Percentiles rank a stretch among this genome's conserved stretches.
phyloP scores from a whole-genome alignment of 148 eudicot genomes.

The Camellia sinensis region DNA sequence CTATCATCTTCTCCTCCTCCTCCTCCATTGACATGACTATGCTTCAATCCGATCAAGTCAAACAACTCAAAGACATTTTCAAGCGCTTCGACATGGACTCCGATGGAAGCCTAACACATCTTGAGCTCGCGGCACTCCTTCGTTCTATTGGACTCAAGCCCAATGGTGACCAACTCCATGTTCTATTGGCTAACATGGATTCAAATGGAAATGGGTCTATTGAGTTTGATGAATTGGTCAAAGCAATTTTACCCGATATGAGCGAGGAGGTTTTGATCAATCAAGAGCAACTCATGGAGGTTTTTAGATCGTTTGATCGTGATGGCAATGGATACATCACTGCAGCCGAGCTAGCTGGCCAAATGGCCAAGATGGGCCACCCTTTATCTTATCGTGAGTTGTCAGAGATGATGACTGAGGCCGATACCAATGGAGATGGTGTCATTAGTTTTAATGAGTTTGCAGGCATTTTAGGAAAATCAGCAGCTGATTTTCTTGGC shows the following conservation, averaged over 20 bases:
- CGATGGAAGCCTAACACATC: slow-evolving; percentile 53
- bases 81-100: slow-evolving; percentile 46
- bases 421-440: slow-evolving; percentile 55
- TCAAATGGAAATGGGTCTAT: slow-evolving; percentile 44
- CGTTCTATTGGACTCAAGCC: slow-evolving; percentile 48
- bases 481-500: slow-evolving; percentile 39
- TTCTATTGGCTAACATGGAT: slow-evolving; percentile 35
- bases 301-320: slow-evolving; percentile 48
- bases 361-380: slow-evolving; percentile 61
- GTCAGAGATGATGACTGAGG: slow-evolving; percentile 52
- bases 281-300: slow-evolving; percentile 48
- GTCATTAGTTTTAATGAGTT: slow-evolving; percentile 55
- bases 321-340: slow-evolving; percentile 56
- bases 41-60: slow-evolving; percentile 30
- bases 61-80: slow-evolving; percentile 44
- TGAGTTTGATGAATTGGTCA: slow-evolving; percentile 45
- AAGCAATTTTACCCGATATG: slow-evolving; percentile 37
- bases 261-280: slow-evolving; percentile 35
- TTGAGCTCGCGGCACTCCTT: slow-evolving; percentile 55
- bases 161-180: slow-evolving; percentile 41
- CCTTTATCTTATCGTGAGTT: slow-evolving; percentile 49
- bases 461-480: slow-evolving; percentile 37
- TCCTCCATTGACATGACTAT: slow-evolving; percentile 10
- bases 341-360: slow-evolving; percentile 48
- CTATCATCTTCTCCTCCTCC: neutral